phyloP scores from a whole-genome alignment of 1,284 basidiomycete genomes.

The Malassezia nana region DNA sequence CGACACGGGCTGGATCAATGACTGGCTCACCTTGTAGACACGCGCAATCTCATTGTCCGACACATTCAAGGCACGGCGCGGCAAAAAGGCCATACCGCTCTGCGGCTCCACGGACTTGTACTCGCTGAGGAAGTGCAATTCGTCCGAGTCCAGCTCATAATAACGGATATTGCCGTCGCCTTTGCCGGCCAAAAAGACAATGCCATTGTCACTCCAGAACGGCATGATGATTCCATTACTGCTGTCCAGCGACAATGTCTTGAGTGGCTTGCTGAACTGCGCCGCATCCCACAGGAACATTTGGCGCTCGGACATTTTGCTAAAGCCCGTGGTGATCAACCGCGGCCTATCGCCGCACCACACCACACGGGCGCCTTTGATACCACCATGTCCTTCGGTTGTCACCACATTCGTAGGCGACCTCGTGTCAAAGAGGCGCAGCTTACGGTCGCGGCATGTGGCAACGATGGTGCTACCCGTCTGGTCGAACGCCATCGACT shows the following conservation, averaged over 20 bases:
- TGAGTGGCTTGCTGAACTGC: slow-evolving; percentile 20
- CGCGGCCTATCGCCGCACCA: slow-evolving; percentile 85
- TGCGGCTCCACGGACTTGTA: slow-evolving; percentile 84
- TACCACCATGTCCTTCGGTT: slow-evolving; percentile 77
- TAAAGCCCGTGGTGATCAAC: slow-evolving; percentile 83
- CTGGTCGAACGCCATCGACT: slow-evolving; percentile 72
- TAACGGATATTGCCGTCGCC: slow-evolving; percentile 53
- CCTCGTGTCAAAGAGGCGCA: slow-evolving; percentile 80
- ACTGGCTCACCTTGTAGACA: slow-evolving; percentile 76
- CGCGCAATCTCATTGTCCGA: slow-evolving; percentile 89
- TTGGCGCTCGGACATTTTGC: slow-evolving; percentile 86
- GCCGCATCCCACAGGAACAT: slow-evolving; percentile 55
- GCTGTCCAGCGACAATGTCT: slow-evolving; percentile 29
- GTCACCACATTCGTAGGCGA: slow-evolving; percentile 67
- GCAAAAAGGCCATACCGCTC: slow-evolving; percentile 91
- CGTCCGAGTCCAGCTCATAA: slow-evolving; percentile 85
- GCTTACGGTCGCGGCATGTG: slow-evolving; percentile 77
- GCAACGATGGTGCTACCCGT: slow-evolving; percentile 63
- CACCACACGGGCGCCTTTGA: slow-evolving; percentile 79
- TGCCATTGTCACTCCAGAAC: slow-evolving; percentile 71
- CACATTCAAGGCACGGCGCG: slow-evolving; percentile 74
- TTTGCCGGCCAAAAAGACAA: slow-evolving; percentile 73
- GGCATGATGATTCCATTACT: slow-evolving; percentile 84
- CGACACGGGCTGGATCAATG: slow-evolving; percentile 71
- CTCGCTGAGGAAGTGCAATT: slow-evolving; percentile 59